phyloP scores from a whole-genome alignment of 805 yeast genomes.

The Cyberlindnera euphorbiae region DNA sequence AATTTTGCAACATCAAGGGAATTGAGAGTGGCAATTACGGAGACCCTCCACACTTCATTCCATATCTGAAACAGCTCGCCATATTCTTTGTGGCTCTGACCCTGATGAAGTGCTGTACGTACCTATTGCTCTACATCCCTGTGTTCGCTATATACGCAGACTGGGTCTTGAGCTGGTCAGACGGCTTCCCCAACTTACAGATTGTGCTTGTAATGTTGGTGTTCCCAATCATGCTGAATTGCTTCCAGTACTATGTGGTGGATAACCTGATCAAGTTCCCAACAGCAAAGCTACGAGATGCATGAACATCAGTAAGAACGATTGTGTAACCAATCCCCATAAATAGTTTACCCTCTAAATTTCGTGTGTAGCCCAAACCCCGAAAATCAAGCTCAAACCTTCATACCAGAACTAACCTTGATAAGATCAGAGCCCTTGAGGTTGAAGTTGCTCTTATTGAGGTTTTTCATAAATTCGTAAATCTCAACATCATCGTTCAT shows the following conservation, averaged over 20 bases:
- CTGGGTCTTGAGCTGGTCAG: conserved; percentile 78
- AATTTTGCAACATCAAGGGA: conserved; percentile 30
- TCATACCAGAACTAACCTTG: conserved; percentile 13
- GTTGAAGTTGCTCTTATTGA: conserved; percentile 24
- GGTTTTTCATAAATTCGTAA: conserved; percentile 32
- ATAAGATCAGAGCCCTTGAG: conserved; percentile 24
- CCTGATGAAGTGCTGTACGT: conserved; percentile 57
- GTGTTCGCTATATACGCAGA: conserved; percentile 66
- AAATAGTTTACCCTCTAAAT: too few species aligned
- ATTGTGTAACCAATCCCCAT: too few species aligned
- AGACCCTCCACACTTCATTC: conserved; percentile 53
- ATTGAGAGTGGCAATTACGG: conserved; percentile 53
- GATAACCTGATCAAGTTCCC: conserved; percentile 71
- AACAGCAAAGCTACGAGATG: conserved; percentile 1
- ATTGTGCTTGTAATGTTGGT: conserved; percentile 83
- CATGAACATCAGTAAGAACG: too few species aligned
- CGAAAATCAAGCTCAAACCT: conserved; percentile 2
- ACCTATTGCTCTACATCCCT: conserved; percentile 57
- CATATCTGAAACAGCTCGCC: conserved; percentile 65
- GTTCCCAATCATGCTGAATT: conserved; percentile 69
- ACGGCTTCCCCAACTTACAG: conserved; percentile 74
- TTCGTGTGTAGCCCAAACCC: neutral
- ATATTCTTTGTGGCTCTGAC: conserved; percentile 63
- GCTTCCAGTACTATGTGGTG: conserved; percentile 66
- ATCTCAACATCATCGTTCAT: conserved; percentile 28